Conservation (phyloP, 2,329 filamentous ascomycete species). For the Fusarium kyushuense region DNA sequence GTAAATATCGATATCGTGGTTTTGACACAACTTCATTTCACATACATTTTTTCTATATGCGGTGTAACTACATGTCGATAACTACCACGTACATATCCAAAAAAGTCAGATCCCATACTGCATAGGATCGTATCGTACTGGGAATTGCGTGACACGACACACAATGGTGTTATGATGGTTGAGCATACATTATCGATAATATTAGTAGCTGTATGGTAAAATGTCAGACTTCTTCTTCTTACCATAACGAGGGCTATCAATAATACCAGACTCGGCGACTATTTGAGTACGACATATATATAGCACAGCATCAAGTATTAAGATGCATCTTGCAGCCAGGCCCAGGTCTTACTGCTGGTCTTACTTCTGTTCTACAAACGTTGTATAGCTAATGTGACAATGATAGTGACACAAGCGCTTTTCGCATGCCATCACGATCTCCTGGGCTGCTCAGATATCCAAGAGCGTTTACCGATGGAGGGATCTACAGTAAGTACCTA, state of each 20-base stretch:
- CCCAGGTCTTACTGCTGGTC: constrained; percentile 31
- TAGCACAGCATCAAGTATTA: not conserved
- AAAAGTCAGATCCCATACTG: constrained; percentile 19
- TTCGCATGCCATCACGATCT: constrained; percentile 30
- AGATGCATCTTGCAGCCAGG: constrained; percentile 14
- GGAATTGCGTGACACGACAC: constrained; percentile 3
- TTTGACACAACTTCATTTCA: not conserved
- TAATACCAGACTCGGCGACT: not conserved
- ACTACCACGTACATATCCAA: constrained; percentile 8
- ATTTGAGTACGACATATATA: not conserved
- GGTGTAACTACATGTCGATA: constrained; percentile 22
- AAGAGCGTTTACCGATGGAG: constrained; percentile 12
- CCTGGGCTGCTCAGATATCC: not conserved
- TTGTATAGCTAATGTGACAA: constrained; percentile 23
- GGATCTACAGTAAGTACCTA: constrained; percentile 11
- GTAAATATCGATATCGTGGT: not conserved
- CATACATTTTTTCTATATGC: constrained; percentile 3
- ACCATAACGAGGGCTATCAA: not conserved
- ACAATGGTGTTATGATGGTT: not conserved
- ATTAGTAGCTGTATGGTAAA: not conserved
- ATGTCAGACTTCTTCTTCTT: not conserved
- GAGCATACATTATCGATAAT: not conserved
- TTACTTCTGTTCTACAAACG: constrained; percentile 37
- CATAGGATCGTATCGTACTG: constrained; percentile 9
- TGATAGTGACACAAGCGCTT: constrained; percentile 15